Base-by-base conservation (phyloP, 768 basidiomycete species). In the Suillus cothurnatus region DNA sequence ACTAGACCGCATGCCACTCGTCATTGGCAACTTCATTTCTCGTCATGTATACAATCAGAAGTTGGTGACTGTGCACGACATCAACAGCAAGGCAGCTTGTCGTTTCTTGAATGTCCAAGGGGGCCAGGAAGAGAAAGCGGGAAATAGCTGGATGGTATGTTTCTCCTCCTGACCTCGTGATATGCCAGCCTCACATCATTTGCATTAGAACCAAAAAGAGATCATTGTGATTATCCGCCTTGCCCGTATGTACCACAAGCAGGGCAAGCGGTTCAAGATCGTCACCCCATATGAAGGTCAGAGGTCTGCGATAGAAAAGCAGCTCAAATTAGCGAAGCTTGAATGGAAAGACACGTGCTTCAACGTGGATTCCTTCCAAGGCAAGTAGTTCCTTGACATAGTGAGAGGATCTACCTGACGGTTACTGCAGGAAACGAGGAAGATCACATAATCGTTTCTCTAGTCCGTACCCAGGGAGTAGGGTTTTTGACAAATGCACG, bases 251-350 rank as follows among this genome's bases (percentile, higher is more conserved):
- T 83, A 91, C 47, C 75, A 86, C 70, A 74, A 78, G 3, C 73
- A 80, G 62, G 68, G 73, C 0, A 81, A 78, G 69, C 75, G 77
- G 5, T 93, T 84, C 76, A 81, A 83, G 53, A 85, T 94, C 61
- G 89, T 95, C 57, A 93, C 90, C 6, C 92, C 92, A 0, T 94
- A 94, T 78, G 90, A 90, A 70, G 86, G 80, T 1, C 93, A 94
- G 71, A 78, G 90, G 19, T 81, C 71, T 61, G 62, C 69, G 21
- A 83, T 94, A 71, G 91, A 93, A 73, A 70, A 73, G 2, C 69
- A 66, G 6, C 84, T 94, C 73, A 81, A 86, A 69, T 49, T 55
- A 0, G 76, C 73, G 17, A 77, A 76, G 0, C 71, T 93, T 6
- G 39, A 72, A 0, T 89, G 86, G 88, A 74, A 82, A 47, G 84